Base-by-base conservation (phyloP, 805 yeast species). In the Maudiozyma barnettii region DNA sequence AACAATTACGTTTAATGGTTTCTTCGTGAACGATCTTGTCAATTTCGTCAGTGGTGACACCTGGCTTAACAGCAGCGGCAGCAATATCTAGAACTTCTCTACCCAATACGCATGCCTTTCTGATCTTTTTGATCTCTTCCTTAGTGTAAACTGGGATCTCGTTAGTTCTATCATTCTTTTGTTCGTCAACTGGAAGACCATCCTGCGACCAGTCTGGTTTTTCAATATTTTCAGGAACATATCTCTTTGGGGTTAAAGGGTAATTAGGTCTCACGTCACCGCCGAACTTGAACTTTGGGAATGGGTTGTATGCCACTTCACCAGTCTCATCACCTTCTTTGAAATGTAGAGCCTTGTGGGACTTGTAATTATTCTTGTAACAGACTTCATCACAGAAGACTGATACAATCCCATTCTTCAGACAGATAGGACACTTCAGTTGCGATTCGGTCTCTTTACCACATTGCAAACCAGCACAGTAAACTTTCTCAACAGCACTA, bases 41-140 rank as follows among this genome's bases (percentile, higher is more conserved):
- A 48, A 93, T 72, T 63, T 84, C 91, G 63, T 93, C 98, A 23
- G 99, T 90, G 45, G 97, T 91, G 49, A 88, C 70, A 41, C 99
- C 99, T 0, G 95, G 95, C 52, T 72, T 77, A 38, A 88, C 73
- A 23, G 84, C 82, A 2, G 86, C 82, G 6, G 91, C 99, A 8
- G 93, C 95, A 10, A 75, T 71, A 66, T 93, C 99, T 51, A 90
- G 68, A n/a, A 93, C 79, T 63, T 90, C 96, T 63, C 99, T 77
- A 16, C 90, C 93, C 14, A 82, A 67, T 46, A 72, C 72, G 50
- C 84, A 81, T n/a, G 83, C 93, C 52, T 77, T 76, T 56, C 91
- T 79, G 67, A 90, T 79, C 55, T 76, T 81, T 51, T 74, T 82
- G 56, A 88, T 77, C 51, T 85, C 89, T 31, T 81, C 83, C n/a